These are phyloP conservation scores for Alternaria sp. DNA, from an alignment of 2,329 filamentous ascomycete genomes.

Conservation along the genomic window DNA sequence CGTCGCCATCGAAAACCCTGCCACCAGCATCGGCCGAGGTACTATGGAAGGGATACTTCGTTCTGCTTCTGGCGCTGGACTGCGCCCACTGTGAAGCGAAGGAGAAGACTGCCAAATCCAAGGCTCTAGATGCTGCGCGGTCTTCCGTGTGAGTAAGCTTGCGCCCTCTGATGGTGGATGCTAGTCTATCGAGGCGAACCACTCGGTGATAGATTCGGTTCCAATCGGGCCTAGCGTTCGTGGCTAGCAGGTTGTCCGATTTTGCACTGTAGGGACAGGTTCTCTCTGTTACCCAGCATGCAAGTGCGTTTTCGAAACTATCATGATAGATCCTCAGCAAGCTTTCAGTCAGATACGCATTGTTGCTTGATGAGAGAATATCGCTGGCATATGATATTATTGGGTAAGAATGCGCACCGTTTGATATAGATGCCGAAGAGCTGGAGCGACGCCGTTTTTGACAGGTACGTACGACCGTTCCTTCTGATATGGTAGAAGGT, in stretches of 20 bases:
- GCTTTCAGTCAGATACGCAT: constrained; percentile 54
- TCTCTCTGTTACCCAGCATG: constrained; percentile 64
- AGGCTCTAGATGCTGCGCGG: constrained; percentile 56
- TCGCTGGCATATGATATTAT: constrained; percentile 37
- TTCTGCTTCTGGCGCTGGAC: constrained; percentile 36
- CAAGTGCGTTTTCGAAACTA: constrained; percentile 62
- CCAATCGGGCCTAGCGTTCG: constrained; percentile 55
- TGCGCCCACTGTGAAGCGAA: constrained; percentile 63
- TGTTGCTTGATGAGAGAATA: constrained; percentile 48
- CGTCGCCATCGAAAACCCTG: constrained; percentile 20
- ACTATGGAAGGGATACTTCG: constrained; percentile 43
- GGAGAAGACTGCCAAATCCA: constrained; percentile 61
- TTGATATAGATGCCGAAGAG: constrained; percentile 32
- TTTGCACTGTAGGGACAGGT: constrained; percentile 61
- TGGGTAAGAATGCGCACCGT: constrained; percentile 31
- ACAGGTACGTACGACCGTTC: constrained; percentile 21
- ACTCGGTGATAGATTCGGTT: constrained; percentile 63
- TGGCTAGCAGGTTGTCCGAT: constrained; percentile 36
- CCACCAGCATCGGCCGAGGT: constrained; percentile 16
- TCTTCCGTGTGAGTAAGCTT: constrained; percentile 56
- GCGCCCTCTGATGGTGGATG: constrained; percentile 54
- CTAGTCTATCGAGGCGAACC: constrained; percentile 58
- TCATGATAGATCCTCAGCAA: constrained; percentile 63
- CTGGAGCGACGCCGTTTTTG: constrained; percentile 40
- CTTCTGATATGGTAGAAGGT: constrained; percentile 15